Conservation (phyloP, 2,329 filamentous ascomycete species). For the Niveomyces coronatus region DNA sequence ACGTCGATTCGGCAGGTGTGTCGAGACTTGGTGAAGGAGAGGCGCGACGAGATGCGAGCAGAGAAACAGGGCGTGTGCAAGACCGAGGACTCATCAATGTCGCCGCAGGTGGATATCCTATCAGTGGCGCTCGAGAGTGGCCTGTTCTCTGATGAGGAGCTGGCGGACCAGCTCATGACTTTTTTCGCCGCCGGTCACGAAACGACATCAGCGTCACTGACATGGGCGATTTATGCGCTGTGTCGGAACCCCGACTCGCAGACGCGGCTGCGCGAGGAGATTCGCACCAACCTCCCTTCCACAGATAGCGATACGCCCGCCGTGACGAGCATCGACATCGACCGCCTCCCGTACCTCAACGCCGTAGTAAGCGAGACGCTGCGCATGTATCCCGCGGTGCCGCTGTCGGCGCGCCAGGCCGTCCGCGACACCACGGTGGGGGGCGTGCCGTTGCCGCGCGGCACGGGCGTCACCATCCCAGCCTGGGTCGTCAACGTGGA, state of each 20-base stretch:
- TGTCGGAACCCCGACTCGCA: slow-evolving; percentile 56
- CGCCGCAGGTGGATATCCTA: slow-evolving; percentile 60
- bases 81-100: slow-evolving; percentile 19
- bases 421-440: slow-evolving; percentile 53
- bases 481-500: slow-evolving; percentile 62
- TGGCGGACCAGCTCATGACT: slow-evolving; percentile 86
- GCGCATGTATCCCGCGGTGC: slow-evolving; percentile 62
- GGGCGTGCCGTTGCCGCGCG: slow-evolving; percentile 56
- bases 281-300: slow-evolving; percentile 50
- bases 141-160: slow-evolving; percentile 64
- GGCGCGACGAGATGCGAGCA: slow-evolving; percentile 41
- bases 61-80: slow-evolving; percentile 21
- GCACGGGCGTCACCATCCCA: slow-evolving; percentile 56
- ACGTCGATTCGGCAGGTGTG: slow-evolving; percentile 55
- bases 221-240: slow-evolving; percentile 67
- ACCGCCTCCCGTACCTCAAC: slow-evolving; percentile 62
- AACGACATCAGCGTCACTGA: slow-evolving; percentile 64
- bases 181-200: slow-evolving; percentile 78
- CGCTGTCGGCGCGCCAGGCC: slow-evolving; percentile 58
- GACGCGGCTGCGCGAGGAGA: slow-evolving; percentile 54
- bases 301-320: slow-evolving; percentile 22
- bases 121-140: slow-evolving; percentile 70
- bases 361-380: slow-evolving; percentile 63
- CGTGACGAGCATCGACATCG: slow-evolving; percentile 38
- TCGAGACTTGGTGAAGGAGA: slow-evolving; percentile 57